phyloP scores from a whole-genome alignment of 1,284 basidiomycete genomes.

The Naganishia albida region DNA sequence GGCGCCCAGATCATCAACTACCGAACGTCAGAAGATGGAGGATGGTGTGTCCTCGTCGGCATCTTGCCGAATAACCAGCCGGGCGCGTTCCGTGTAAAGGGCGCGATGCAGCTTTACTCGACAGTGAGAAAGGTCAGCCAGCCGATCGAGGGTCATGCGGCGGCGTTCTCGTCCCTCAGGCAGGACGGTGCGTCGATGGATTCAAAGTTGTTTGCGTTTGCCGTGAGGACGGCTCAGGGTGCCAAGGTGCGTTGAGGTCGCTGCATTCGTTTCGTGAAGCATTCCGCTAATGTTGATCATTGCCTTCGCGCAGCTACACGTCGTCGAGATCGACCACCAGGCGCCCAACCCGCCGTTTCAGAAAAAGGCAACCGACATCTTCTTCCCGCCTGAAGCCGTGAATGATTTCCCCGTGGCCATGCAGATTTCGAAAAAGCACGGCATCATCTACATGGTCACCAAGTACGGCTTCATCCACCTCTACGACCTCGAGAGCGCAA shows the following conservation, averaged over 20 bases:
- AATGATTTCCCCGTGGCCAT: constrained; percentile 99
- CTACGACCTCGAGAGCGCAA: constrained; percentile 97
- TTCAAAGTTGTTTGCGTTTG: constrained; percentile 94
- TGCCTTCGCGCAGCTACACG: constrained; percentile 70
- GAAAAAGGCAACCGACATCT: constrained; percentile 99
- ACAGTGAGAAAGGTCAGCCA: constrained; percentile 83
- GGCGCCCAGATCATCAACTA: constrained; percentile 99
- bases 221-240: constrained; percentile 90
- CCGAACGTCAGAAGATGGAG: constrained; percentile 85
- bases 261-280: too few relatives aligned
- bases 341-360: constrained; percentile 92
- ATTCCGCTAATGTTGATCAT: background rate
- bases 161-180: constrained; percentile 90
- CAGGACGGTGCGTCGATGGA: constrained; percentile 77
- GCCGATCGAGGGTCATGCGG: constrained; percentile 98
- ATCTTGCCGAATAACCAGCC: constrained; percentile 87
- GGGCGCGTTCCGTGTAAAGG: constrained; percentile 95
- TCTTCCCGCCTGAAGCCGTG: constrained; percentile 96
- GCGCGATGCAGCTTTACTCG: constrained; percentile 90
- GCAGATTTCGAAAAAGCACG: constrained; percentile 97
- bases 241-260: constrained; percentile 71
- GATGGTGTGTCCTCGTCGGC: constrained; percentile 96
- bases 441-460: constrained; percentile 95
- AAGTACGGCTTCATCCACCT: constrained; percentile 99
- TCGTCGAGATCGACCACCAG: constrained; percentile 97